phyloP scores from a whole-genome alignment of 2,329 filamentous ascomycete genomes.

The Penicillium sp. region DNA sequence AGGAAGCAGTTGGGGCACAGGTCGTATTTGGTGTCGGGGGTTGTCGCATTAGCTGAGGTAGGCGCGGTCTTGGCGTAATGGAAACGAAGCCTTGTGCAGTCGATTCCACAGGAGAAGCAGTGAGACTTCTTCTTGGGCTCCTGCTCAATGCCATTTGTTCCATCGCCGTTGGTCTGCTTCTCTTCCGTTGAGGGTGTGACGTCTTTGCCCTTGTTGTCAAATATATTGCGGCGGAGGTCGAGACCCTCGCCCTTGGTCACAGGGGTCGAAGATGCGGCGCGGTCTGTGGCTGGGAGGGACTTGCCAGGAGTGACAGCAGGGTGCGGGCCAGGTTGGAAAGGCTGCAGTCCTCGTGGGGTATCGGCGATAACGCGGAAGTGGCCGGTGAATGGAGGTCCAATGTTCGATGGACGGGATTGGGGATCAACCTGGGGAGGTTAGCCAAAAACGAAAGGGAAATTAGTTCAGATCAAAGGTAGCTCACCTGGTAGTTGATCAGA shows the following conservation, averaged over 20 bases:
- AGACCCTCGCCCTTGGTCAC: slow-evolving; percentile 81
- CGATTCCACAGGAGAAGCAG: slow-evolving; percentile 89
- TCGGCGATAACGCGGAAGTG: slow-evolving; percentile 97
- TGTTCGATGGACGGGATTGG: slow-evolving; percentile 90
- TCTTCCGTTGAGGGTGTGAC: slow-evolving; percentile 71
- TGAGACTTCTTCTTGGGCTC: slow-evolving; percentile 70
- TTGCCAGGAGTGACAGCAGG: slow-evolving; percentile 67
- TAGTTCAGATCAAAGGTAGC: slow-evolving; percentile 8
- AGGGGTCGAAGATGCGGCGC: slow-evolving; percentile 66
- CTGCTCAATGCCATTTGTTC: slow-evolving; percentile 68
- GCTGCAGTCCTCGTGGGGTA: slow-evolving; percentile 90
- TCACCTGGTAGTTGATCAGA: slow-evolving; percentile 96
- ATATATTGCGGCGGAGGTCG: slow-evolving; percentile 93
- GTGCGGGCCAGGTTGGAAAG: slow-evolving; percentile 88
- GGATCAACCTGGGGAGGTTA: slow-evolving; percentile 75
- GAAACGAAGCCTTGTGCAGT: slow-evolving; percentile 76
- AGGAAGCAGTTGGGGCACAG: slow-evolving; percentile 90
- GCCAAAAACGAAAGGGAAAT: neutral
- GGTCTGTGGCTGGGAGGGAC: slow-evolving; percentile 70
- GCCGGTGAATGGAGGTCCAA: slow-evolving; percentile 94
- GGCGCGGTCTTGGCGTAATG: slow-evolving; percentile 69
- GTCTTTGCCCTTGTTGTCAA: slow-evolving; percentile 88
- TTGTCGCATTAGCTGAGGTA: slow-evolving; percentile 60
- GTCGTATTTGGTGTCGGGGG: slow-evolving; percentile 73
- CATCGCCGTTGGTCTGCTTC: slow-evolving; percentile 71